Percentiles rank a stretch among this genome's conserved stretches.
Evolutionary conservation across 306 rosid species (phyloP).

Genomic region (Dalbergia oliveri): DNA sequence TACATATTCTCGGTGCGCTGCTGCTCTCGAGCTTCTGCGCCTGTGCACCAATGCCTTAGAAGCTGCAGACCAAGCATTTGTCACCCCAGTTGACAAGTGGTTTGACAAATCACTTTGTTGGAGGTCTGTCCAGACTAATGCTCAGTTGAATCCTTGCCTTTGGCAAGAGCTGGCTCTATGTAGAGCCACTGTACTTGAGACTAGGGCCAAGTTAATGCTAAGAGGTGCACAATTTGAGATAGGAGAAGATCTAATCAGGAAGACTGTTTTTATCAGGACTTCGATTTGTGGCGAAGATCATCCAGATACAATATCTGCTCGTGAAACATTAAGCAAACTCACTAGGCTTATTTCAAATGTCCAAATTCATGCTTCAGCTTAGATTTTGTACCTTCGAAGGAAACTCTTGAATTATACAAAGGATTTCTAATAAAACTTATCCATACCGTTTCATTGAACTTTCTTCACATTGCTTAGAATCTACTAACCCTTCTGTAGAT

Average conservation of each 20-base stretch:
- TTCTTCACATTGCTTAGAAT: constrained; percentile 28
- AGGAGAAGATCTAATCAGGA: constrained; percentile 82
- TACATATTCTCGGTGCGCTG: constrained; percentile 80
- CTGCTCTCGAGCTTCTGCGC: constrained; percentile 82
- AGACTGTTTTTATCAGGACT: constrained; percentile 81
- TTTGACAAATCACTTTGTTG: constrained; percentile 81
- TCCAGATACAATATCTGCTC: constrained; percentile 80
- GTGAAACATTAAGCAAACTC: constrained; percentile 80
- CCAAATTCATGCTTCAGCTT: constrained; percentile 70
- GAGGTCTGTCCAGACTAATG: constrained; percentile 80
- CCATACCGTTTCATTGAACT: constrained; percentile 52
- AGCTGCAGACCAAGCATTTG: constrained; percentile 87
- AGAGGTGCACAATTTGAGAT: constrained; percentile 89
- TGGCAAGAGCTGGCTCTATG: constrained; percentile 89
- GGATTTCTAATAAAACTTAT: constrained; percentile 58
- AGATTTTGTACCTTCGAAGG: constrained; percentile 62
- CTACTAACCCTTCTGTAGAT: neutral
- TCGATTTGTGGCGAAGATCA: constrained; percentile 90
- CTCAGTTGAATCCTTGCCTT: constrained; percentile 85
- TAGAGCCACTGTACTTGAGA: constrained; percentile 84
- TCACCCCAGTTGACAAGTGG: constrained; percentile 87
- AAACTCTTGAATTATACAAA: constrained; percentile 58
- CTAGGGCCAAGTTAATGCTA: constrained; percentile 87
- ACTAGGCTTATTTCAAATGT: constrained; percentile 79
- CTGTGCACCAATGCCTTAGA: constrained; percentile 80